Base-by-base conservation (phyloP, 768 basidiomycete genomes). In the Xerocomus spinulosus region DNA sequence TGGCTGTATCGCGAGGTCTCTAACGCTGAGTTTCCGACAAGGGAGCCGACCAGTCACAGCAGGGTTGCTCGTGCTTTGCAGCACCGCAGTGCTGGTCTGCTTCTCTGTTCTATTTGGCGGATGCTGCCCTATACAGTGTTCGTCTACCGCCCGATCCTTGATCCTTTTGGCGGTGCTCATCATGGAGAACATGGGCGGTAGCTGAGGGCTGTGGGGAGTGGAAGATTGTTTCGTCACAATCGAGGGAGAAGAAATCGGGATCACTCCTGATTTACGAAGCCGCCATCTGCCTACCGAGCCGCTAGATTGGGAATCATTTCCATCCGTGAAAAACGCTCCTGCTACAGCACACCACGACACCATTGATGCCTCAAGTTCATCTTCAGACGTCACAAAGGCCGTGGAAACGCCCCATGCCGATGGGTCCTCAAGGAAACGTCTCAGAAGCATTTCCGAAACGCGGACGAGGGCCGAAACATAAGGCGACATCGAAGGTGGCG, bases 1-100 rank as follows among this genome's bases (percentile, higher is more conserved):
- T 15, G 83, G 83, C 53, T 79, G 68, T 44, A 85, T 83, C 2
- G 81, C 81, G 24, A 85, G 59, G 48, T 85, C 83, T 43, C 81
- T 69, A 20, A 82, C 70, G 25, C 63, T 63, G 4, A 58, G 52
- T 42, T 51, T 68, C 33, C 63, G 55, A 46, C 38, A 43, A 18
- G 50, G 56, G 9, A 25, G 46, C 17, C 29, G 50, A 32, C 43
- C 40, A 30, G 49, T 33, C 33, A 17, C 3, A 3, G 29, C 6
- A 18, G 29, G 42, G 14, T n/a, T 17, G 0, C 43, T 34, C 3
- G 30, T 30, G 18, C 20, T 36, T 48, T 48, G 48, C 17, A 20
- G 26, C 21, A 49, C 47, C 12, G 6, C 5, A 15, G 17, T 17
- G 1, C 18, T n/a, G 21, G 21, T 14, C 9, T 37, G 49, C 37